phyloP scores from a whole-genome alignment of 805 yeast genomes.

The Hanseniaspora lindneri region DNA sequence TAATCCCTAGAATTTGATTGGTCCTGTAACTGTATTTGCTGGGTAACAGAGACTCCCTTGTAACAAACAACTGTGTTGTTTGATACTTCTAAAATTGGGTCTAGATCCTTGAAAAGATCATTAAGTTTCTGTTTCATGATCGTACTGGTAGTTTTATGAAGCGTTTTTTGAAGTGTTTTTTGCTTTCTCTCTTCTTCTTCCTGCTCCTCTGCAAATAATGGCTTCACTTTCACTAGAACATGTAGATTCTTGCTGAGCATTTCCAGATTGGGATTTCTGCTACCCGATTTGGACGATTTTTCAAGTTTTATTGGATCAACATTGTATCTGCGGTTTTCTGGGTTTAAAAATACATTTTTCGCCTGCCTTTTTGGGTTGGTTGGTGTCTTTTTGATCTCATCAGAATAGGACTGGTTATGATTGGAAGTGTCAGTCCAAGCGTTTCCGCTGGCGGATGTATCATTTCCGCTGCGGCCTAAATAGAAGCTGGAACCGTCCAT shows the following conservation, averaged over 20 bases:
- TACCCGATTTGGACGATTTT: background rate
- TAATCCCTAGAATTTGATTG: constrained; percentile 8
- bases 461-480: background rate
- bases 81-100: constrained; percentile 6
- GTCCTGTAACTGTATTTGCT: constrained; percentile 9
- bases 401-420: background rate
- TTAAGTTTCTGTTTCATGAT: constrained; percentile 12
- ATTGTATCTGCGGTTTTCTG: background rate
- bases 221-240: constrained; percentile 12
- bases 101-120: constrained; percentile 14
- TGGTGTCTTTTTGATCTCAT: constrained; percentile 6
- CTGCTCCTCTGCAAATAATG: constrained; percentile 9
- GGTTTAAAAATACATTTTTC: background rate
- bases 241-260: constrained; percentile 11
- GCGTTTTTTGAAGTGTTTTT: background rate
- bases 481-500: too few species aligned
- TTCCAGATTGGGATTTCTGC: background rate
- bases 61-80: constrained; percentile 4
- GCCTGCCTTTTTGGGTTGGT: background rate
- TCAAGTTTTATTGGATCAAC: background rate
- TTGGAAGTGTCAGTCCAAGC: background rate
- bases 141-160: background rate
- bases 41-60: constrained; percentile 13
- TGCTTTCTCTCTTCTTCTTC: constrained; percentile 1
- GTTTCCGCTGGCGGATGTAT: background rate